Conservation (phyloP, 139 green algal genomes). For the Trebouxia sp. region DNA sequence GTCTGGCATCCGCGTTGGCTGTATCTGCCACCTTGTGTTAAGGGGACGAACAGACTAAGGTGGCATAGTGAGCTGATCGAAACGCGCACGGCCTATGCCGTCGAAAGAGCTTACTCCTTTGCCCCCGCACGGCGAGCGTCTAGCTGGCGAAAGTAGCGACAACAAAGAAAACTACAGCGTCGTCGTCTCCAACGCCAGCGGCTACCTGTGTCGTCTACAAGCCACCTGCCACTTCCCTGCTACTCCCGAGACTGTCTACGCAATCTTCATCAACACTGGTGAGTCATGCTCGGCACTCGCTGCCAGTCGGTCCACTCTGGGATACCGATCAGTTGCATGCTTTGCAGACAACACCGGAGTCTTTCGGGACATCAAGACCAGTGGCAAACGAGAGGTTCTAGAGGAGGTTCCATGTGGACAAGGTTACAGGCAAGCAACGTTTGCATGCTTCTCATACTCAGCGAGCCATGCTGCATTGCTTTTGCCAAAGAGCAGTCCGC, state of each 20-base stretch:
- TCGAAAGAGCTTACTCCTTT: background rate
- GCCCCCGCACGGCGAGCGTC: background rate
- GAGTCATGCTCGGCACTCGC: background rate
- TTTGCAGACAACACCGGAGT: slow-evolving; percentile 36
- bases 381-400: slow-evolving; percentile 15
- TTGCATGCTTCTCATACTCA: background rate
- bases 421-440: background rate
- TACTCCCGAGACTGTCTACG: background rate
- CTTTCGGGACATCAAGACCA: slow-evolving; percentile 34
- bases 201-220: slow-evolving; percentile 32
- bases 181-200: slow-evolving; percentile 27
- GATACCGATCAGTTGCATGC: background rate
- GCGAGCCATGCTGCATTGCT: background rate
- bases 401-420: slow-evolving; percentile 10
- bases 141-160: slow-evolving; percentile 28
- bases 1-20: too few relatives aligned
- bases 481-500: background rate
- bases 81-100: background rate
- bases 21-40: too few relatives aligned
- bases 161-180: slow-evolving; percentile 25
- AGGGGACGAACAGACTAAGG: too few relatives aligned
- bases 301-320: background rate
- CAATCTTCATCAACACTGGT: slow-evolving; percentile 34
- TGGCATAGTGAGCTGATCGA: too few relatives aligned
- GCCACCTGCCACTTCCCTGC: slow-evolving; percentile 1